A percentile compares a stretch with the other conserved stretches of the same genome.
phyloP scores from a whole-genome alignment of 805 yeast species.

The Teunomyces tritomae region DNA sequence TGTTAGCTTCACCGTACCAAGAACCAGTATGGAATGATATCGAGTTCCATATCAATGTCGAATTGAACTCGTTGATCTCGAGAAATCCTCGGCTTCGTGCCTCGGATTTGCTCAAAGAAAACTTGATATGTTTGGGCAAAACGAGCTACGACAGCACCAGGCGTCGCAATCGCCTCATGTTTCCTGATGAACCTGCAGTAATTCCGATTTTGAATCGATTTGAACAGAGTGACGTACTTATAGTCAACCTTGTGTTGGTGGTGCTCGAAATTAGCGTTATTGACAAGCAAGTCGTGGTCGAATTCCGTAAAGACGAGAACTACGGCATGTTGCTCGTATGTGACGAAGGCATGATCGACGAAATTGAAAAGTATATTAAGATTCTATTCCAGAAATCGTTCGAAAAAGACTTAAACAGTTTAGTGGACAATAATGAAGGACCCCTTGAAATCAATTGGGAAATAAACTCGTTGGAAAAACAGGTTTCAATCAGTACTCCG shows the following conservation, averaged over 20 bases:
- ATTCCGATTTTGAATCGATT: background rate
- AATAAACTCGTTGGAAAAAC: slow-evolving; percentile 6
- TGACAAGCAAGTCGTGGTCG: slow-evolving; percentile 15
- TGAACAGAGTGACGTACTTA: slow-evolving; percentile 27
- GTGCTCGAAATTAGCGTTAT: slow-evolving; percentile 21
- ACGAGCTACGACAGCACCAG: background rate
- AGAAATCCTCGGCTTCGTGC: slow-evolving; percentile 29
- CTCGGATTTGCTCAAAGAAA: slow-evolving; percentile 32
- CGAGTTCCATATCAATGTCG: slow-evolving; percentile 22
- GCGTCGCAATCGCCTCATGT: background rate
- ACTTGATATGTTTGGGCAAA: slow-evolving; percentile 29
- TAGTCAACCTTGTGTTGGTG: slow-evolving; percentile 27
- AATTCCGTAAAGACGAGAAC: slow-evolving; percentile 30
- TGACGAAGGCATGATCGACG: slow-evolving; percentile 23
- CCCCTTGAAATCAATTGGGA: background rate
- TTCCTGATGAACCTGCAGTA: background rate
- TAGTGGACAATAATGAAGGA: background rate
- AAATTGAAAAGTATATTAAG: slow-evolving; percentile 27
- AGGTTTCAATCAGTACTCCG: background rate
- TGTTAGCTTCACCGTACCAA: background rate
- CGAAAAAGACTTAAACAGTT: slow-evolving; percentile 7
- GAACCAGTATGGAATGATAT: slow-evolving; percentile 1
- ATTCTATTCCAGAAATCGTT: slow-evolving; percentile 10
- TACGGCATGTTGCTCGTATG: slow-evolving; percentile 26
- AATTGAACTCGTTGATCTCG: slow-evolving; percentile 33